These are phyloP conservation scores for Mediolabrus comicus DNA, from an alignment of 108 stramenopile species.

Conservation along the genomic window DNA sequence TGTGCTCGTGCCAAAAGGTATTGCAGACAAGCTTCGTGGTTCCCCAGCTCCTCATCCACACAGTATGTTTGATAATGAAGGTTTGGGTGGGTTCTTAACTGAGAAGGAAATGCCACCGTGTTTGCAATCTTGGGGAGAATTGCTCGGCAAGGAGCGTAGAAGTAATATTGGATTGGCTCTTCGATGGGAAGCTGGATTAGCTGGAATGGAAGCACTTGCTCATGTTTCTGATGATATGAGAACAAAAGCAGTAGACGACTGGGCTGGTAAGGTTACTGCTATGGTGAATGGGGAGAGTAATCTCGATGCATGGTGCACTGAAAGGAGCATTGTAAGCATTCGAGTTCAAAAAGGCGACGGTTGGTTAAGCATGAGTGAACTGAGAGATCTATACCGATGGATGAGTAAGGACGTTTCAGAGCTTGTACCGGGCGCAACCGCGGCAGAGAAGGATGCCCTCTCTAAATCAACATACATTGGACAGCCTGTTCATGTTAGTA, in stretches of 20 bases:
- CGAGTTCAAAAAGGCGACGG: constrained; percentile 47
- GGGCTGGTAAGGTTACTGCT: constrained; percentile 48
- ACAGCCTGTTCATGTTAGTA: constrained; percentile 71
- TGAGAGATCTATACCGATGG: constrained; percentile 67
- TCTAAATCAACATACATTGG: constrained; percentile 54
- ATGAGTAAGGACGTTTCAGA: constrained; percentile 66
- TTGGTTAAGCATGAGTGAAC: constrained; percentile 64
- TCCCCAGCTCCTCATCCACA: constrained; percentile 41
- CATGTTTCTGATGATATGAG: constrained; percentile 35
- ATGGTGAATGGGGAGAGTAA: constrained; percentile 42
- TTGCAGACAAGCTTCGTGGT: constrained; percentile 50
- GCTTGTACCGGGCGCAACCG: constrained; percentile 43
- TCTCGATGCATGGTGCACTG: constrained; percentile 72
- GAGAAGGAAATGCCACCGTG: constrained; percentile 66
- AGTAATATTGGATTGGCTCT: constrained; percentile 67
- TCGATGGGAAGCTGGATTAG: constrained; percentile 76
- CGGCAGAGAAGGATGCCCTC: constrained; percentile 55
- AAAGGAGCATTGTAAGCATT: constrained; percentile 71
- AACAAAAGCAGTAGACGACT: constrained; percentile 50
- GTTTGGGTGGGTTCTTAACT: constrained; percentile 65
- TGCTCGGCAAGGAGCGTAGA: constrained; percentile 27
- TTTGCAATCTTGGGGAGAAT: constrained; percentile 56
- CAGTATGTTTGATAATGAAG: constrained; percentile 49
- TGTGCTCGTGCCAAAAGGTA: constrained; percentile 50
- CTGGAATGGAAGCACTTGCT: constrained; percentile 64